Percentiles rank a stretch among this genome's conserved stretches.
Conservation (phyloP, 495 filamentous ascomycete genomes). For the Aeminium ludgeri region DNA sequence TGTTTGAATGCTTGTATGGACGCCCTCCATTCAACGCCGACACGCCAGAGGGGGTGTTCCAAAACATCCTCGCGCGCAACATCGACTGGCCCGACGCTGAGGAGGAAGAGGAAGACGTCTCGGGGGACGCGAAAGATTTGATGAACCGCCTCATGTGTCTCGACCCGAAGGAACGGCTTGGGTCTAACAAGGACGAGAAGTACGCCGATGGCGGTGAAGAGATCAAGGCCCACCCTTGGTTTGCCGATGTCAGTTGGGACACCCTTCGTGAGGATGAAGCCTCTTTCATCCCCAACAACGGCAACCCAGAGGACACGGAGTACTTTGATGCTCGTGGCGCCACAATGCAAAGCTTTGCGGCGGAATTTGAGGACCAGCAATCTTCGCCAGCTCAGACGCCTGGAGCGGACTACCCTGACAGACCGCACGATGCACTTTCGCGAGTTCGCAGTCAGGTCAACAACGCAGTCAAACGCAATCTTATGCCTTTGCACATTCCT, state of each 20-base stretch:
- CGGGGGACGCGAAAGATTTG: constrained; percentile 74
- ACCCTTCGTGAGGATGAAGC: constrained; percentile 81
- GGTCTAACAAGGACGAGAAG: constrained; percentile 66
- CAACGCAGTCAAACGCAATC: constrained; percentile 57
- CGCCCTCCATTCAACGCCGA: constrained; percentile 84
- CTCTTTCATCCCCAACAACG: constrained; percentile 80
- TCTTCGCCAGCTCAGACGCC: constrained; percentile 50
- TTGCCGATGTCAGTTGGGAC: constrained; percentile 74
- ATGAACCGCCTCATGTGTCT: constrained; percentile 80
- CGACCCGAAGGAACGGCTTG: constrained; percentile 63
- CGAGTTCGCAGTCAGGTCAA: constrained; percentile 76
- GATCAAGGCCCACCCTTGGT: constrained; percentile 80
- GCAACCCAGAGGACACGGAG: constrained; percentile 93
- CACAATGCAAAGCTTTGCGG: constrained; percentile 70
- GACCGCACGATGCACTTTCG: constrained; percentile 87
- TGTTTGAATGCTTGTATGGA: constrained; percentile 91
- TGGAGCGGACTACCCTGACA: constrained; percentile 53
- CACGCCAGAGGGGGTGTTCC: constrained; percentile 86
- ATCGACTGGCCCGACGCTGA: constrained; percentile 79
- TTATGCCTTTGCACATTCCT: constrained; percentile 92
- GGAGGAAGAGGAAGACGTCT: constrained; percentile 33
- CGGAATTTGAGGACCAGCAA: constrained; percentile 81
- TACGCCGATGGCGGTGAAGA: constrained; percentile 70
- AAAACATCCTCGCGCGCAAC: constrained; percentile 77
- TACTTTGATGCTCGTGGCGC: constrained; percentile 92